Evolutionary conservation across 306 rosid genomes (phyloP).

Genomic region (Canavalia ensiformis): DNA sequence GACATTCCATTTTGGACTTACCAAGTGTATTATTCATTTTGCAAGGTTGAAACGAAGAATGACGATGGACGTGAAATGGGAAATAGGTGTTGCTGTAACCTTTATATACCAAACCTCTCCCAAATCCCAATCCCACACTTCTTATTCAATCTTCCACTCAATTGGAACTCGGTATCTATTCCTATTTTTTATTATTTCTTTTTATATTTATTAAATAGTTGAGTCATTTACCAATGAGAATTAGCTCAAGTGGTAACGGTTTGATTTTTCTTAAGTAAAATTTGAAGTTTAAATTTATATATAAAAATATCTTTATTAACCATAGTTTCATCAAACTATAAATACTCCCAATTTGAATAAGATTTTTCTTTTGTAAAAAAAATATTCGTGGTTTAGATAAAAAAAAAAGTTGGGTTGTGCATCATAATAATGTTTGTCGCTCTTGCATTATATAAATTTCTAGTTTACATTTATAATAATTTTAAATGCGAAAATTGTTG

Average conservation of each 20-base stretch:
- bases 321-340: too few relatives aligned
- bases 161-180: neutral
- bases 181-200: neutral
- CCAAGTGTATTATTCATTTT: neutral
- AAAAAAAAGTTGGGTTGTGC: too few relatives aligned
- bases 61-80: neutral
- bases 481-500: neutral
- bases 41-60: slow-evolving; percentile 1
- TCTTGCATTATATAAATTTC: neutral
- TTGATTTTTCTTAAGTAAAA: too few relatives aligned
- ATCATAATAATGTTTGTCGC: neutral
- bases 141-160: neutral
- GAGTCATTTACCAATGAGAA: neutral
- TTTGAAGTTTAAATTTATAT: too few relatives aligned
- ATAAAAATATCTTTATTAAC: too few relatives aligned
- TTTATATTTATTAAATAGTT: neutral
- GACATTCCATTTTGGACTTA: neutral
- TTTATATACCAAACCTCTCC: neutral
- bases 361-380: too few relatives aligned
- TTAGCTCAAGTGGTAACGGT: too few relatives aligned
- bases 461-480: neutral
- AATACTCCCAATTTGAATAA: too few relatives aligned
- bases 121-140: neutral
- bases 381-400: too few relatives aligned
- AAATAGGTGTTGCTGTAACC: neutral